Percentiles rank a stretch among this genome's conserved stretches.
phyloP scores from a whole-genome alignment of 2,329 filamentous ascomycete genomes.

The Diaporthe nobilis region DNA sequence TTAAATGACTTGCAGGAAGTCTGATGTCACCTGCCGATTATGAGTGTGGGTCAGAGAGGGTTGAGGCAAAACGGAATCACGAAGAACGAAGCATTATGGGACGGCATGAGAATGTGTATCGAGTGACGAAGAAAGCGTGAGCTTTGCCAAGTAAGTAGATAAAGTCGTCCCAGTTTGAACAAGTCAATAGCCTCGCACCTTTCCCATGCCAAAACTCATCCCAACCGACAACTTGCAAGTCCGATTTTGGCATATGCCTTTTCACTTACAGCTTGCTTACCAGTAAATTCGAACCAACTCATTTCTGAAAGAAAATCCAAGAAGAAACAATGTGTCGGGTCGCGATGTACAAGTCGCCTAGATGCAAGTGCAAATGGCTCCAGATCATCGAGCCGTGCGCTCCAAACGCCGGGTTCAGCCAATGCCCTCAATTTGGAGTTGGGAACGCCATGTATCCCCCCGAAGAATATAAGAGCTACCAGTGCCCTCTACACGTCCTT shows the following conservation, averaged over 20 bases:
- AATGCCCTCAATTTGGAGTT: slow-evolving; percentile 60
- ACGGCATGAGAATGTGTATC: not conserved
- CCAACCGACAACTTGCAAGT: not conserved
- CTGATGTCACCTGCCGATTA: not conserved
- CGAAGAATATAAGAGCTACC: slow-evolving; percentile 50
- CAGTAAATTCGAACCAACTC: not conserved
- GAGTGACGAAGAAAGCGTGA: not conserved
- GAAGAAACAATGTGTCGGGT: slow-evolving; percentile 60
- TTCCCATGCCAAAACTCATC: no score
- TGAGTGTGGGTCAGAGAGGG: not conserved
- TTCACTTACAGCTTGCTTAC: not conserved
- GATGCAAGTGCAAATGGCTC: slow-evolving; percentile 68
- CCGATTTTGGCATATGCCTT: not conserved
- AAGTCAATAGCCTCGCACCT: not conserved
- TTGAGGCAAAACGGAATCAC: not conserved
- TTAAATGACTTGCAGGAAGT: not conserved
- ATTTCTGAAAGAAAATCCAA: not conserved
- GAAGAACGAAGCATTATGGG: not conserved
- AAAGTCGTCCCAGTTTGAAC: not conserved
- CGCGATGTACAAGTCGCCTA: slow-evolving; percentile 63
- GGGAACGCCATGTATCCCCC: slow-evolving; percentile 55
- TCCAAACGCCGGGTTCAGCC: slow-evolving; percentile 65
- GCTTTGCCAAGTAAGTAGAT: not conserved
- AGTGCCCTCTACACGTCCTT: slow-evolving; percentile 60
- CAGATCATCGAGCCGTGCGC: slow-evolving; percentile 62